phyloP scores from a whole-genome alignment of 805 yeast genomes.

The Isabelozyma gotoi region DNA sequence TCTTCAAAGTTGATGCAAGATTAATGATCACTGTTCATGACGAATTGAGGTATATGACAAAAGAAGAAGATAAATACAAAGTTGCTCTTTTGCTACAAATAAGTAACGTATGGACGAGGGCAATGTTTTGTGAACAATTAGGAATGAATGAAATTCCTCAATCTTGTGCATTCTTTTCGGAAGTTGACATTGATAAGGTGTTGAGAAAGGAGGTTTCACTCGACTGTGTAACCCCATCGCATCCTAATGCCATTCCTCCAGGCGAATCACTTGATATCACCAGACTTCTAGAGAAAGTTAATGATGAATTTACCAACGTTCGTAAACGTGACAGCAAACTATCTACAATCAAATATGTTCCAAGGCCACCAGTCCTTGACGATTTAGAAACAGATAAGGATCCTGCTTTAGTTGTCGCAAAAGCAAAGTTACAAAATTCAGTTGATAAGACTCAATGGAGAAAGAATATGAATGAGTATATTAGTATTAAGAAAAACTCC shows the following conservation, averaged over 20 bases:
- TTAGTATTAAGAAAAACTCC: slow-evolving; percentile 7
- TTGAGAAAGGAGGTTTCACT: slow-evolving; percentile 90
- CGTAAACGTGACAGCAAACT: slow-evolving; percentile 2
- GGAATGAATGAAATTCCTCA: slow-evolving; percentile 91
- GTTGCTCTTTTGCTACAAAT: slow-evolving; percentile 85
- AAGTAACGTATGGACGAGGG: slow-evolving; percentile 93
- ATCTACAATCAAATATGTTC: slow-evolving; percentile 8
- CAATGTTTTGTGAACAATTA: slow-evolving; percentile 88
- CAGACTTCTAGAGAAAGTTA: slow-evolving; percentile 42
- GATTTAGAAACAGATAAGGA: slow-evolving; percentile 22
- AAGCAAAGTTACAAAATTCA: slow-evolving; percentile 28
- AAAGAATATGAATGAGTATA: slow-evolving; percentile 13
- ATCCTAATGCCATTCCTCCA: slow-evolving; percentile 64
- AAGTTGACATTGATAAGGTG: slow-evolving; percentile 86
- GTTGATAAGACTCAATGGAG: slow-evolving; percentile 24
- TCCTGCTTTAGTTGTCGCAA: slow-evolving; percentile 16
- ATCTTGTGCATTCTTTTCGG: slow-evolving; percentile 92
- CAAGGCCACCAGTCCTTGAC: slow-evolving; percentile 27
- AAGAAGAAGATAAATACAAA: slow-evolving; percentile 69
- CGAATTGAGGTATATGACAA: slow-evolving; percentile 80
- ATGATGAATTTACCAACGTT: slow-evolving; percentile 1
- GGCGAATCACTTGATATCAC: slow-evolving; percentile 76
- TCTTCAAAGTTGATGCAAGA: slow-evolving; percentile 70
- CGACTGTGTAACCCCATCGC: slow-evolving; percentile 90
- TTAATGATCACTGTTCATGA: slow-evolving; percentile 90